These are phyloP conservation scores for Urochloa ruziziensis DNA, from an alignment of 176 grass and related monocot species.

Conservation along the genomic window DNA sequence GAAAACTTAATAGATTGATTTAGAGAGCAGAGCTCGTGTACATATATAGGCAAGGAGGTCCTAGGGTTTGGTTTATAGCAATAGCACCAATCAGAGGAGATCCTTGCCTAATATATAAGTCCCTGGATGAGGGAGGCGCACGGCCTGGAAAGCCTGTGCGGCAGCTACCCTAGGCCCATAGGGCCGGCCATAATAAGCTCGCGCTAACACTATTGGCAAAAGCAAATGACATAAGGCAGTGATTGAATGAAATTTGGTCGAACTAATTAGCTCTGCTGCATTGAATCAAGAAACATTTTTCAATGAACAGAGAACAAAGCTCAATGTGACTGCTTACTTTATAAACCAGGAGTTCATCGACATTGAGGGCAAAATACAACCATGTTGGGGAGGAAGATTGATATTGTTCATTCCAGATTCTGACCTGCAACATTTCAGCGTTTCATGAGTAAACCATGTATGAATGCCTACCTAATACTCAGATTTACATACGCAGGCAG, in stretches of 20 bases:
- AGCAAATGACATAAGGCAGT: conserved; percentile 2
- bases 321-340: conserved; percentile 53
- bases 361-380: conserved; percentile 64
- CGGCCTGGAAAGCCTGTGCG: too few relatives aligned
- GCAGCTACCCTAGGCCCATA: too few relatives aligned
- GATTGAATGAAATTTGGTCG: conserved; percentile 17
- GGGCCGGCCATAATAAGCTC: too few relatives aligned
- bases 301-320: conserved; percentile 26
- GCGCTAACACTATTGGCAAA: conserved; percentile 3
- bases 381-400: conserved; percentile 58
- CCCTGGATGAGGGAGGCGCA: too few relatives aligned
- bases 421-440: conserved; percentile 52
- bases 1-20: too few relatives aligned
- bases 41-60: too few relatives aligned
- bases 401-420: conserved; percentile 38
- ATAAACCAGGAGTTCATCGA: conserved; percentile 76
- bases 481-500: conserved; percentile 47
- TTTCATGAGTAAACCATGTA: conserved; percentile 37
- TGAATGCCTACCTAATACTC: conserved; percentile 29
- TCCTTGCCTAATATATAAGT: too few relatives aligned
- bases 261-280: background rate
- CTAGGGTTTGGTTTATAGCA: too few relatives aligned
- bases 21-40: too few relatives aligned
- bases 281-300: conserved; percentile 22
- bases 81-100: too few relatives aligned